Evolutionary conservation across 2,329 filamentous ascomycete species (phyloP), one percentile per base, ranked within the genome.

Genomic region (Aureobasidium vineae): DNA sequence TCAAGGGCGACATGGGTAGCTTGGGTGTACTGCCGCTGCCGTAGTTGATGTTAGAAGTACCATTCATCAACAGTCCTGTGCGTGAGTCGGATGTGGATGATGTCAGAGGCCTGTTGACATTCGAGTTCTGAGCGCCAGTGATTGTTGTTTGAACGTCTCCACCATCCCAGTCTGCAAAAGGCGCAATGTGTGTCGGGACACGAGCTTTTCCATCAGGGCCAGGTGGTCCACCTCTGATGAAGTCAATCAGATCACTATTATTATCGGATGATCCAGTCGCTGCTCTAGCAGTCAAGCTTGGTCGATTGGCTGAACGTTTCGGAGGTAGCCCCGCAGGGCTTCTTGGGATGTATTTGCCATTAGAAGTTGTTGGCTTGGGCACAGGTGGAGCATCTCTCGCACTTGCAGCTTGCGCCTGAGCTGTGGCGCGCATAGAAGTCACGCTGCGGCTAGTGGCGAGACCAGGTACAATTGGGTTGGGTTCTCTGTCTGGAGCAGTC

Each of bases 181-280:
- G 61, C 33, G 61, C 61, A 21, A 68, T 68, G 36, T 68, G 45
- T 16, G 57, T 68, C n/a, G 64, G 57, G 10, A 66, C 54, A 6
- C 57, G 63, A 38, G 59, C 49, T 13, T 65, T 66, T 52, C 80
- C 75, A 68, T 80, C 50, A 8, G 61, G 47, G n/a, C 40, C 50
- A 0, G 90, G 89, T 3, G 92, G 92, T 0, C 93, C 94, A 74
- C 91, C 88, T 53, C 93, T 88, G 70, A 99, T 96, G 76, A 99
- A 98, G 75, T 98, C 93, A 70, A 97, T 97, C 67, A 99, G 80
- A 68, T 97, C 90, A 66, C 88, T 96, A 70, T 88, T 88, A 59
- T 87, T 83, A 19, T 87, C 83, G 49, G 84, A 82, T 43, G 91
- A 86, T 68, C 92, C 88, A 57, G 92, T 89, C 67, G 94, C 72